Conservation (phyloP, 2,329 filamentous ascomycete species). For the Exophiala sp. region DNA sequence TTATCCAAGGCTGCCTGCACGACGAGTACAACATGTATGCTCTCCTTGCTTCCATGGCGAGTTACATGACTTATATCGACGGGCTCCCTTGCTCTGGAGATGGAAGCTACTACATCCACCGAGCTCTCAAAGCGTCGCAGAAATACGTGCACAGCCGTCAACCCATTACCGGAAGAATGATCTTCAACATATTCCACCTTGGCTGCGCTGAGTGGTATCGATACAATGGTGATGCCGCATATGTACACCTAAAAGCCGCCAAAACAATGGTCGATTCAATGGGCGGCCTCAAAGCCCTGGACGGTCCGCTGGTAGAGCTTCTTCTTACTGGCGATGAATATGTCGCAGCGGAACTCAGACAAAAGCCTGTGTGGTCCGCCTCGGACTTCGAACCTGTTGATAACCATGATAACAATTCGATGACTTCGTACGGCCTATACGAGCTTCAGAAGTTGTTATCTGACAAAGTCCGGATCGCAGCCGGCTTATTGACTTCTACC, state of each 20-base stretch:
- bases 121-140: slow-evolving; percentile 15
- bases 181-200: slow-evolving; percentile 19
- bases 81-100: not conserved
- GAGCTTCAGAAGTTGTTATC: slow-evolving; percentile 13
- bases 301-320: slow-evolving; percentile 18
- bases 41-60: slow-evolving; percentile 20
- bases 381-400: slow-evolving; percentile 17
- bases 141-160: slow-evolving; percentile 10
- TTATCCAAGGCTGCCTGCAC: slow-evolving; percentile 15
- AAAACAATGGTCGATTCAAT: slow-evolving; percentile 16
- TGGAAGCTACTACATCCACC: slow-evolving; percentile 15
- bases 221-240: slow-evolving; percentile 14
- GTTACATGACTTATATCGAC: slow-evolving; percentile 16
- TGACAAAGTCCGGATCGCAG: slow-evolving; percentile 4
- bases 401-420: slow-evolving; percentile 15
- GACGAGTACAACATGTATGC: slow-evolving; percentile 23
- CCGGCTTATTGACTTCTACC: slow-evolving; percentile 10
- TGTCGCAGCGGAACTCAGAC: slow-evolving; percentile 13
- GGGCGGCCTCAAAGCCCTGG: slow-evolving; percentile 13
- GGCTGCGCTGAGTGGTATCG: slow-evolving; percentile 21
- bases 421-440: slow-evolving; percentile 13
- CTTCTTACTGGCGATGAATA: slow-evolving; percentile 19
- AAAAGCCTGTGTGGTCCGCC: slow-evolving; percentile 10
- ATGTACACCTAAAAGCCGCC: slow-evolving; percentile 18
- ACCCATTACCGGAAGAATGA: slow-evolving; percentile 12